Base-by-base conservation (phyloP, 2,329 filamentous ascomycete genomes). In the Anthostomella pinea region DNA sequence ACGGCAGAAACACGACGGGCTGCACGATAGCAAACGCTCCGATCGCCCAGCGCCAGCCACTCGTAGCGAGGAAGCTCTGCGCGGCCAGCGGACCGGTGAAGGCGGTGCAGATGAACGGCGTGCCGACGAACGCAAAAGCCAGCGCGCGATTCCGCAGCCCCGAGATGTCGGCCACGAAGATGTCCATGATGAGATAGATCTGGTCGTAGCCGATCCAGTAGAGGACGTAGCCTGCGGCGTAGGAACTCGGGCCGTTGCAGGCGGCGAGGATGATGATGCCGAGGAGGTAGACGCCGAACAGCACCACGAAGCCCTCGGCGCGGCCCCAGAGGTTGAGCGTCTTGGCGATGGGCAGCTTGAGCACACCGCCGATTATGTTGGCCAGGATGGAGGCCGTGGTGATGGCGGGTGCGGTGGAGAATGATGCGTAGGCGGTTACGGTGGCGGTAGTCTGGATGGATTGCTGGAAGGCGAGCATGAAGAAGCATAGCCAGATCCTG, bases 1-100 rank as follows among this genome's bases (percentile, higher is more conserved):
- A 54, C 2, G 66, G 68, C 5, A 64, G 39, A 21, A 56, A 58
- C 39, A 66, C 72, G 11, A 70, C 67, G 5, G 79, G 70, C 10
- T 80, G 52, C 40, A 85, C 75, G 51, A 85, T 80, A 38, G 71
- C 66, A 57, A 81, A 85, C 37, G 73, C 70, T 15, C 79, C 81
- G 49, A 81, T 84, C 0, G 65, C 67, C 68, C 68, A 71, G 17
- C 65, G 59, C 49, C 64, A 70, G 49, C 62, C 64, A 35, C 57
- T 41, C n/a, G 64, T 36, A 2, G 51, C 41, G 39, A 62, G 64
- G 49, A 69, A 69, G 0, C 62, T 51, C 17, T 64, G 50, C 2
- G 64, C 65, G 26, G 68, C 65, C 37, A 48, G 51, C 14, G 66
- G 65, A 3, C 68, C 68, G 23, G 67, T 64, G 52, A 70, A 72